Conservation (phyloP, 352 stramenopile species). For the Hyaloperonospora brassicae region DNA sequence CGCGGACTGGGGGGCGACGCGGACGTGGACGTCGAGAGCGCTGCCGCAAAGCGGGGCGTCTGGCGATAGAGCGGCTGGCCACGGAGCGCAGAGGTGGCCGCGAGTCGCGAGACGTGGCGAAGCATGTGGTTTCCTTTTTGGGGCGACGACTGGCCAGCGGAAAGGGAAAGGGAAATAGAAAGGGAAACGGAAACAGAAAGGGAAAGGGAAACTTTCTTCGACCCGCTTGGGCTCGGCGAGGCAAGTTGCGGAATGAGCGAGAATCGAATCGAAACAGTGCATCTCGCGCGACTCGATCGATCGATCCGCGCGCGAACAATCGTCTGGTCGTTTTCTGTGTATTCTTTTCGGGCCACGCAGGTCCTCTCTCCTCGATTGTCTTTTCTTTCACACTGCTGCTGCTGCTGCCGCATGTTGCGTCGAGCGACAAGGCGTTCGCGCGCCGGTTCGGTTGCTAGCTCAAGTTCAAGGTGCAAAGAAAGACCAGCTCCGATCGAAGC, state of each 20-base stretch:
- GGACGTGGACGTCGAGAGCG: conserved; percentile 9
- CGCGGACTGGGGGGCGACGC: conserved; percentile 12
- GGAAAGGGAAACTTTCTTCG: background rate
- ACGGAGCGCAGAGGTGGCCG: conserved; percentile 6
- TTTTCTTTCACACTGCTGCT: background rate
- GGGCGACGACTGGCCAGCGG: background rate
- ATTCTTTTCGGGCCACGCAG: conserved; percentile 5
- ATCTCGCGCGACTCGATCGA: too few species aligned
- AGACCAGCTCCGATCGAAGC: background rate
- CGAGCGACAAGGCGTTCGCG: conserved; percentile 7
- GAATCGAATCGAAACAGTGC: background rate
- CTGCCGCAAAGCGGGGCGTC: conserved; percentile 5
- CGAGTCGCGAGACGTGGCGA: conserved; percentile 13
- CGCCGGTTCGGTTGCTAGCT: conserved; percentile 8
- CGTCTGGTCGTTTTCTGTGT: background rate
- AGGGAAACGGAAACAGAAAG: background rate
- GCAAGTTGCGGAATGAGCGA: conserved; percentile 23
- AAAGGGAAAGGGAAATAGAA: background rate
- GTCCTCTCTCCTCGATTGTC: conserved; percentile 17
- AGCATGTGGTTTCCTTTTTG: conserved; percentile 17
- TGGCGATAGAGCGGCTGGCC: background rate
- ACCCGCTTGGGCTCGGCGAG: conserved; percentile 17
- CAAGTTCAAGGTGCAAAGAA: conserved; percentile 9
- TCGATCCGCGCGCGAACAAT: too few species aligned
- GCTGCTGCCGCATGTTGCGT: background rate